Conservation (phyloP, 169 alveolate species). For the Eimeria falciformis region DNA sequence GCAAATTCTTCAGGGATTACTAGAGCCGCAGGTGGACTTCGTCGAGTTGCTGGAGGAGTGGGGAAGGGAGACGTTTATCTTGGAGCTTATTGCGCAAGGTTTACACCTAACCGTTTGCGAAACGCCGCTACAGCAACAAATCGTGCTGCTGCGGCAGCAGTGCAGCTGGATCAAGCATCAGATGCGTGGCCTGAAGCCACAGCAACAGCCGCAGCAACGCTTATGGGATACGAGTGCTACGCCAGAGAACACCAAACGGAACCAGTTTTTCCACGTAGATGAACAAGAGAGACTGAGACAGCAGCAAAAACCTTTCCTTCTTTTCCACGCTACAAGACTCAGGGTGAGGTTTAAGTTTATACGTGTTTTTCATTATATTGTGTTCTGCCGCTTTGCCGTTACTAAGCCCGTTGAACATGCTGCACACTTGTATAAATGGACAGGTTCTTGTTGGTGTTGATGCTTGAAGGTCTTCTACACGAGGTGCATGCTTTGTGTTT, state of each 20-base stretch:
- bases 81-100: conserved; percentile 46
- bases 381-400: no score
- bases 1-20: conserved; percentile 44
- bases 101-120: conserved; percentile 32
- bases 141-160: not conserved
- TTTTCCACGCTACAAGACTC: conserved; percentile 37
- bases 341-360: not conserved
- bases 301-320: conserved; percentile 35
- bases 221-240: not conserved
- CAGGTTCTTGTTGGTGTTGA: no score
- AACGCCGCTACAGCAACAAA: conserved; percentile 16
- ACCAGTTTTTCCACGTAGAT: not conserved
- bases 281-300: no score
- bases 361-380: no score
- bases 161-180: conserved; percentile 23
- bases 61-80: conserved; percentile 41
- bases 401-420: no score
- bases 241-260: not conserved
- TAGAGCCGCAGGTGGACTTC: conserved; percentile 65
- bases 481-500: no score
- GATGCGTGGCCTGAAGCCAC: conserved; percentile 12
- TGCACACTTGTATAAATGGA: no score
- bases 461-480: no score
- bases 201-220: not conserved
- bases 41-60: conserved; percentile 64